Evolutionary conservation across 2,329 filamentous ascomycete genomes (phyloP).

Genomic region (Fusarium nisikadoi): DNA sequence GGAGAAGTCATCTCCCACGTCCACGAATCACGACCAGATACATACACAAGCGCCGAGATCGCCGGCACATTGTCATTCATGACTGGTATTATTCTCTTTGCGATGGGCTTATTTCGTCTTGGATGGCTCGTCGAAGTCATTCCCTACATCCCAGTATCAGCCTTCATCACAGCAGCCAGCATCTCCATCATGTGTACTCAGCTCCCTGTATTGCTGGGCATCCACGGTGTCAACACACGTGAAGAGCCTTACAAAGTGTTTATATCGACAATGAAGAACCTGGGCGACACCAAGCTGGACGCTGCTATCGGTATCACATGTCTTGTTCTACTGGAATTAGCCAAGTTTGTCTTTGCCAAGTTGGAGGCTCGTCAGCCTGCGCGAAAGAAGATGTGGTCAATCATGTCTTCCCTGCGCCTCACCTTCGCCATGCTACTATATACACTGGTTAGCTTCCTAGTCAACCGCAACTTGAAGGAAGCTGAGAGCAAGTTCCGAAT

Average conservation of each 20-base stretch:
- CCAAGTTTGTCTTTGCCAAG: conserved; percentile 65
- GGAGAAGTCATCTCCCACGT: conserved; percentile 58
- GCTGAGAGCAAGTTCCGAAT: conserved; percentile 67
- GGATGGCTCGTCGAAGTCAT: conserved; percentile 65
- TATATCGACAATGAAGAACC: conserved; percentile 56
- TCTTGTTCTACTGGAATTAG: conserved; percentile 69
- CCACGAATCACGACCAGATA: conserved; percentile 47
- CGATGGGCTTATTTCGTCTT: conserved; percentile 58
- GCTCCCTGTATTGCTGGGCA: conserved; percentile 56
- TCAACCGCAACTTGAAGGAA: conserved; percentile 65
- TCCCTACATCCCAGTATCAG: conserved; percentile 60
- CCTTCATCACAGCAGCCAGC: conserved; percentile 63
- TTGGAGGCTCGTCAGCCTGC: conserved; percentile 70
- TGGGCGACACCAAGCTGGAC: conserved; percentile 65
- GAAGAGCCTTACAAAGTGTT: conserved; percentile 56
- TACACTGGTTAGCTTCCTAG: conserved; percentile 76
- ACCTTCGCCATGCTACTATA: conserved; percentile 81
- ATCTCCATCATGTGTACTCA: conserved; percentile 63
- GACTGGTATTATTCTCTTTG: conserved; percentile 56
- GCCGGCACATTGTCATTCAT: conserved; percentile 58
- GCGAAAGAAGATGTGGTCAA: conserved; percentile 74
- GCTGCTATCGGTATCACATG: conserved; percentile 78
- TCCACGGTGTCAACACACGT: conserved; percentile 56
- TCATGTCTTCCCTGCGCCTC: conserved; percentile 77
- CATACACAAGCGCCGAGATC: conserved; percentile 53